These are phyloP conservation scores for Quercus tomentella DNA, from an alignment of 331 rosid species.

Conservation along the genomic window DNA sequence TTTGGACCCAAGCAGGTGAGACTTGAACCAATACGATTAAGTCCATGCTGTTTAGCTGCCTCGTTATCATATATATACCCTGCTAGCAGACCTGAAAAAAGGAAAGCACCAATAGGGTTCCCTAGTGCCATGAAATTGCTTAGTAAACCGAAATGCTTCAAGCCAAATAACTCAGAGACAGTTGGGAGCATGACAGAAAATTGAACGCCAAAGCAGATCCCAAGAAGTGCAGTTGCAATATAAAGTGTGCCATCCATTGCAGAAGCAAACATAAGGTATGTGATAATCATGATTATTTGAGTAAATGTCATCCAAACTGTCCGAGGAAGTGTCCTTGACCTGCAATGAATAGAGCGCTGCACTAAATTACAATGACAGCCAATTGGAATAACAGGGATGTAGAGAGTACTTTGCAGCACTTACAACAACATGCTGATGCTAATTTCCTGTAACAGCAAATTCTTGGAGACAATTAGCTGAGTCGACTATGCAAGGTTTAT, in stretches of 20 bases:
- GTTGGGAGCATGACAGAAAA: constrained; percentile 71
- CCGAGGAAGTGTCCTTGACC: constrained; percentile 53
- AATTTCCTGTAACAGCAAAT: neutral
- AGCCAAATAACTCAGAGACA: constrained; percentile 76
- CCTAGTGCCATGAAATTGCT: constrained; percentile 60
- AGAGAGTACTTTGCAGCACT: neutral
- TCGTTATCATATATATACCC: constrained; percentile 68
- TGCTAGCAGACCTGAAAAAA: constrained; percentile 72
- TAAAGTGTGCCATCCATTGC: constrained; percentile 53
- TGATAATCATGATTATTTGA: constrained; percentile 50
- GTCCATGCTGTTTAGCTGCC: constrained; percentile 56
- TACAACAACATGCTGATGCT: neutral
- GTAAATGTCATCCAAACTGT: constrained; percentile 77
- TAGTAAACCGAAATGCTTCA: constrained; percentile 61
- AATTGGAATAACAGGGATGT: neutral
- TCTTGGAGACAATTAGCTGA: neutral
- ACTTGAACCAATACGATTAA: constrained; percentile 19
- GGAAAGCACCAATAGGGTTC: constrained; percentile 73
- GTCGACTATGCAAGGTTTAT: neutral
- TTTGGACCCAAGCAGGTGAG: constrained; percentile 55
- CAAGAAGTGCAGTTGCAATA: constrained; percentile 54
- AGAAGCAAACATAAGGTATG: constrained; percentile 62
- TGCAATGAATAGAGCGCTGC: constrained; percentile 9
- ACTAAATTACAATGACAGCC: neutral
- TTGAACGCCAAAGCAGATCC: constrained; percentile 72